Evolutionary conservation across 768 basidiomycete species (phyloP).

Genomic region (Lentinus tigrinus): DNA sequence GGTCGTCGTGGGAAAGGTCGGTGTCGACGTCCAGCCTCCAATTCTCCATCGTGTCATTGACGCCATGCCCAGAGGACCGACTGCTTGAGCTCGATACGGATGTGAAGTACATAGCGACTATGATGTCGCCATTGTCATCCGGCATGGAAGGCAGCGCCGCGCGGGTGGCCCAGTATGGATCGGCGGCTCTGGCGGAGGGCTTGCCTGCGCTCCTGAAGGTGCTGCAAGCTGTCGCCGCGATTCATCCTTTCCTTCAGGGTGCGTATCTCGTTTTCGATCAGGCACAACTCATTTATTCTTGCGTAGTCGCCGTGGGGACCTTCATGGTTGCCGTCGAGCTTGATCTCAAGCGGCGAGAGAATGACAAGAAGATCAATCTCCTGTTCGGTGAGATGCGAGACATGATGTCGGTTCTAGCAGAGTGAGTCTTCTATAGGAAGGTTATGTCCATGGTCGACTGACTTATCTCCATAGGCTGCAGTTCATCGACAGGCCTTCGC

Average conservation of each 20-base stretch:
- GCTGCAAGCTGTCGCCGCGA: constrained; percentile 25
- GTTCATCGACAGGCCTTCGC: constrained; percentile 28
- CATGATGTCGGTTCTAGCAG: constrained; percentile 46
- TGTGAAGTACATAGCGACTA: background rate
- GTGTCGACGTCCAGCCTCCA: background rate
- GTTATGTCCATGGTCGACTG: background rate
- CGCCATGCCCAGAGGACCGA: background rate
- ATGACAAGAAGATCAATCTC: constrained; percentile 47
- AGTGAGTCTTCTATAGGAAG: constrained; percentile 31
- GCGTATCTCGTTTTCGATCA: background rate
- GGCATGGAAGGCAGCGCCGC: background rate
- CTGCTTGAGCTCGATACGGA: constrained; percentile 1
- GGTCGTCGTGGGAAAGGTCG: background rate
- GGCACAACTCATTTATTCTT: background rate
- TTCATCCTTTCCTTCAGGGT: constrained; percentile 31
- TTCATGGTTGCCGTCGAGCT: constrained; percentile 51
- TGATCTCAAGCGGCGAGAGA: constrained; percentile 48
- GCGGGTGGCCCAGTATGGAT: constrained; percentile 5
- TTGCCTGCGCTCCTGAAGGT: constrained; percentile 27
- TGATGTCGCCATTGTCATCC: constrained; percentile 6
- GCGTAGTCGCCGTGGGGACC: constrained; percentile 45
- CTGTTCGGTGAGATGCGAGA: constrained; percentile 52
- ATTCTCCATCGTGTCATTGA: background rate
- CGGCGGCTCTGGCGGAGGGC: constrained; percentile 21
- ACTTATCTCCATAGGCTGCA: constrained; percentile 26